Base-by-base conservation (phyloP, 805 yeast species). In the Yarrowia bubula region DNA sequence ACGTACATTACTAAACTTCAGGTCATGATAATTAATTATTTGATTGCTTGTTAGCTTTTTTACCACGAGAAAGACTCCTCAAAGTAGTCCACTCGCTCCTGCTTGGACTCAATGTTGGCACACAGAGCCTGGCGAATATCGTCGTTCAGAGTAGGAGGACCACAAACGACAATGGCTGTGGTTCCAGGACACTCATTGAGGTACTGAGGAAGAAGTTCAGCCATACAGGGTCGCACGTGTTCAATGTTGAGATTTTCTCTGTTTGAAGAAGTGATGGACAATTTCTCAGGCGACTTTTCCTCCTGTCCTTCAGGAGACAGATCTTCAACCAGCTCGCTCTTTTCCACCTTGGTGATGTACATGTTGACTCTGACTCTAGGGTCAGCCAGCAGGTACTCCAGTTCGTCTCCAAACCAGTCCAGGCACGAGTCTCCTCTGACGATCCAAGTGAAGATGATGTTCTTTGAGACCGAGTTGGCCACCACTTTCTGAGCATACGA, bases 21-120 rank as follows among this genome's bases (percentile, higher is more conserved):
- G n/a, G 17, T 38, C 42, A 38, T 38, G 13, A 11, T 44, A 8
- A 28, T 28, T 13, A 22, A n/a, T 44, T 28, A 44, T 4, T 11
- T 44, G 10, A 43, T n/a, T n/a, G 18, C 28, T 22, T 2, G 15
- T 41, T 41, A n/a, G 18, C 48, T 8, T 28, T 15, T 13, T 41
- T 71, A 84, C 93, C 93, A 88, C 13, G 82, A 79, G 75, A 87
- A 90, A 48, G 86, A 76, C 72, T 88, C 91, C 72, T 89, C 95
- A 71, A 78, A 83, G 71, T 84, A 84, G 66, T 87, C 90, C 17
- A 89, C 80, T 62, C 87, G 77, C 57, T 80, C 77, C 1, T 75
- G 73, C 22, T 79, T 75, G 33, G 74, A 67, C 13, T 74, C 74
- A 31, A 86, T 73, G 48, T 78, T 74, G 9, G 75, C 69, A 0